Conservation (phyloP, 2,329 filamentous ascomycete genomes). For the Alternaria sp. region DNA sequence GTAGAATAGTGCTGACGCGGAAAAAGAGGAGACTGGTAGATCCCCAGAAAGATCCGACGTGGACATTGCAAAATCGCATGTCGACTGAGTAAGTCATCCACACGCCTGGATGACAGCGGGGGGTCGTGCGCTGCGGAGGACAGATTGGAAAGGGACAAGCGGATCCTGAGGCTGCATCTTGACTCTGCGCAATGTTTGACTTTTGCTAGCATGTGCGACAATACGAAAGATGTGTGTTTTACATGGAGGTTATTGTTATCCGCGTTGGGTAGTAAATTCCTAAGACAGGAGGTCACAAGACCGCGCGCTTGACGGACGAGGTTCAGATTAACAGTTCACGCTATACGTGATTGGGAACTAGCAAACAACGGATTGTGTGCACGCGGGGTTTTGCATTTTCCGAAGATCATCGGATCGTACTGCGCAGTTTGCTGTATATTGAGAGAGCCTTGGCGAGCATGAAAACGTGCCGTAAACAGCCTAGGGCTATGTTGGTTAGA, state of each 20-base stretch:
- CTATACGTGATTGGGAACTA: conserved; percentile 4
- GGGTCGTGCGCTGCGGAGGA: background rate
- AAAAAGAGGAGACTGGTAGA: conserved; percentile 1
- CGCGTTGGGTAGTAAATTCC: background rate
- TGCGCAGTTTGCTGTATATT: background rate
- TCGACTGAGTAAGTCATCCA: background rate
- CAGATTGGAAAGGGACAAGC: background rate
- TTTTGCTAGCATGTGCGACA: background rate
- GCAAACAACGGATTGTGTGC: background rate
- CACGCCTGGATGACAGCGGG: background rate
- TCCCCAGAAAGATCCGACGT: background rate
- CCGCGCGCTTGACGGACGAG: background rate
- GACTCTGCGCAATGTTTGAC: background rate
- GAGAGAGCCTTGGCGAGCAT: background rate
- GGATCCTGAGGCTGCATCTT: background rate
- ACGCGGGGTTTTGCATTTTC: background rate
- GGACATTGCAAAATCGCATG: background rate
- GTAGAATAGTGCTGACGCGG: background rate
- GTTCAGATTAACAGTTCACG: conserved; percentile 2
- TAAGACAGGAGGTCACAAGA: background rate
- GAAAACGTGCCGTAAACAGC: background rate
- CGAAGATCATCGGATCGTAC: conserved; percentile 17
- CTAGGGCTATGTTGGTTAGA: background rate
- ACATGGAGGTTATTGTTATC: background rate
- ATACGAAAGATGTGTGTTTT: background rate